Evolutionary conservation across 2,329 filamentous ascomycete genomes (phyloP).

Genomic region (Cryphonectria carpinicola): DNA sequence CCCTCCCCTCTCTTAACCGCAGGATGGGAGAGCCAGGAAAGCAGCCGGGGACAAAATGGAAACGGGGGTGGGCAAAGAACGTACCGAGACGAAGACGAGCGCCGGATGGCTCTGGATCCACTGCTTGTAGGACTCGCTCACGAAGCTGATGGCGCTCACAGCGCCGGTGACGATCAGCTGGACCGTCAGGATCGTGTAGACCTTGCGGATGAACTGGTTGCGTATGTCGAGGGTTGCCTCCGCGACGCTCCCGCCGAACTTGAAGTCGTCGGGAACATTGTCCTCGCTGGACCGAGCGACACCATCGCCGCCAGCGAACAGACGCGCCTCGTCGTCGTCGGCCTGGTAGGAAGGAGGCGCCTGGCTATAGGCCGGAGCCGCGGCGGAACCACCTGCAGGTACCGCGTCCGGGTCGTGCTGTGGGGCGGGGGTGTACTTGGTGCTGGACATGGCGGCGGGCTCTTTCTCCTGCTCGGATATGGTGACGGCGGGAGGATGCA

Average conservation of each 20-base stretch:
- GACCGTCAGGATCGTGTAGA: conserved; percentile 96
- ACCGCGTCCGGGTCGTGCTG: conserved; percentile 86
- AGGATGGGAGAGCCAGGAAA: too few species aligned
- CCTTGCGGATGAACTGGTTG: conserved; percentile 96
- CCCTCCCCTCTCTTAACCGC: neutral
- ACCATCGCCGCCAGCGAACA: conserved; percentile 57
- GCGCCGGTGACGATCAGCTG: conserved; percentile 85
- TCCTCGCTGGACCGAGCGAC: conserved; percentile 73
- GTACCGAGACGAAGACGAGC: conserved; percentile 82
- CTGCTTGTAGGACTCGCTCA: conserved; percentile 73
- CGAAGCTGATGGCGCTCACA: conserved; percentile 84
- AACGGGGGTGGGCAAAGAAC: conserved; percentile 34
- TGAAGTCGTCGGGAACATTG: conserved; percentile 96
- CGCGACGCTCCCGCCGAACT: conserved; percentile 92
- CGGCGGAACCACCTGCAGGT: conserved; percentile 65
- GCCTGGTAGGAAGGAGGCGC: conserved; percentile 43
- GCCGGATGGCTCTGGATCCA: conserved; percentile 88
- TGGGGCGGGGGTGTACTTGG: conserved; percentile 82
- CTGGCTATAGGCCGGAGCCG: conserved; percentile 80
- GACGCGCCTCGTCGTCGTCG: conserved; percentile 56
- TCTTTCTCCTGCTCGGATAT: neutral
- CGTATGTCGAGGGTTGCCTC: conserved; percentile 95
- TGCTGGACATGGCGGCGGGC: conserved; percentile 50
- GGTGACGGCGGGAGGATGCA: neutral
- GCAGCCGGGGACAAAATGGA: neutral